phyloP scores from a whole-genome alignment of 2,329 filamentous ascomycete genomes.

The Sporothrix humicola region DNA sequence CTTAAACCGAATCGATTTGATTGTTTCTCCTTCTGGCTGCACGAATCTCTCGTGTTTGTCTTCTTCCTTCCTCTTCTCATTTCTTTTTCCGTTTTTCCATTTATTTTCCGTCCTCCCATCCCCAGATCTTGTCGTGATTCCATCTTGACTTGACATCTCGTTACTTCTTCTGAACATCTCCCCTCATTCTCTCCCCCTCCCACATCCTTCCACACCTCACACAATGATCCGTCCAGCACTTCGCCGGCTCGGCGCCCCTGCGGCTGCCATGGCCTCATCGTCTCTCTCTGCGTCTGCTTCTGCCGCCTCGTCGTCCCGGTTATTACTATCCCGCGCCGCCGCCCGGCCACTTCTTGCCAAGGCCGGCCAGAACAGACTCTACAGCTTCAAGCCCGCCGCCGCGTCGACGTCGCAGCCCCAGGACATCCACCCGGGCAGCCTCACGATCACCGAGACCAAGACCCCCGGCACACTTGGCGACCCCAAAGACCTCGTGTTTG shows the following conservation, averaged over 20 bases:
- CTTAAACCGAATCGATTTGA: constrained; percentile 1
- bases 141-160: background rate
- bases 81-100: background rate
- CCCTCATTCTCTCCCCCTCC: constrained; percentile 26
- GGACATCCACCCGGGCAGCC: constrained; percentile 76
- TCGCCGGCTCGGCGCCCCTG: constrained; percentile 48
- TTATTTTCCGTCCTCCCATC: background rate
- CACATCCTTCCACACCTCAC: background rate
- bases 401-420: constrained; percentile 61
- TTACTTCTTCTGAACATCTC: constrained; percentile 12
- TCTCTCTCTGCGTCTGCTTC: background rate
- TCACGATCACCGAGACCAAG: constrained; percentile 74
- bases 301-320: constrained; percentile 25
- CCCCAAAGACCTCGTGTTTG: constrained; percentile 85
- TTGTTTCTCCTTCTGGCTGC: constrained; percentile 10
- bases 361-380: constrained; percentile 51
- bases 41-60: background rate
- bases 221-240: constrained; percentile 56
- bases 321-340: constrained; percentile 35
- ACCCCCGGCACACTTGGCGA: constrained; percentile 76
- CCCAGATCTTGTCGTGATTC: background rate
- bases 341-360: constrained; percentile 29
- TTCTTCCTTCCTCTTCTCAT: background rate
- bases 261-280: constrained; percentile 39
- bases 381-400: constrained; percentile 60